Base-by-base conservation (phyloP, 306 rosid genomes). In the Trifolium pratense region DNA sequence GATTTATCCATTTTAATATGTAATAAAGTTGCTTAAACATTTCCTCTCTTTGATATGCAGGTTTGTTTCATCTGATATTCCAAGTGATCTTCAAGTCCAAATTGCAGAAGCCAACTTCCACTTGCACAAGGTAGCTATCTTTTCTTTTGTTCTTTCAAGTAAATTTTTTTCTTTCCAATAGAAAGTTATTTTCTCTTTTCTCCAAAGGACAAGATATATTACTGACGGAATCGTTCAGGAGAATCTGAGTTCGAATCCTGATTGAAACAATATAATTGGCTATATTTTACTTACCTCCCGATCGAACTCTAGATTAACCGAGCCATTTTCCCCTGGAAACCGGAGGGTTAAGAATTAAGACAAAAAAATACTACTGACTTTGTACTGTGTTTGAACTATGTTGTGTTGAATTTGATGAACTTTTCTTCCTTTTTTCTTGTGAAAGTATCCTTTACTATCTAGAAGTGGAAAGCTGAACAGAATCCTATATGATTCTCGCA, bases 391-490 rank as follows among this genome's bases (percentile, higher is more conserved):
- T 18, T 53, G 73, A 60, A 23, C 45, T 48, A 52, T 56, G 26
- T 43, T 75, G 69, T 13, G 69, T 26, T 66, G 74, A 79, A 72
- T 76, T 76, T 60, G 70, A 53, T 76, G 42, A 76, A 49, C 9
- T 66, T 66, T 45, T 53, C 43, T 21, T 57, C 21, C 21, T 37
- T 5, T 7, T 79, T 34, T 72, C 55, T 16, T 78, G 68, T 68
- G 67, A 39, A 83, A 95, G 97, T 91, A 88, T 85, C 96, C 97
- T 62, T 79, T 95, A 85, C 92, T 95, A 74, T 88, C 99, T 36
- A 66, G 92, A 87, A 89, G 97, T 81, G 99, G 97, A 80, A 94
- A 87, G 89, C 80, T 95, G 89, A 95, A 90, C 84, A 86, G 99
- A 79, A 74, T 87, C 63, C 68, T 95, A 75, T 91, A 87, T 16